These are phyloP conservation scores for Luffa aegyptiaca DNA, from an alignment of 306 rosid species.

Conservation along the genomic window DNA sequence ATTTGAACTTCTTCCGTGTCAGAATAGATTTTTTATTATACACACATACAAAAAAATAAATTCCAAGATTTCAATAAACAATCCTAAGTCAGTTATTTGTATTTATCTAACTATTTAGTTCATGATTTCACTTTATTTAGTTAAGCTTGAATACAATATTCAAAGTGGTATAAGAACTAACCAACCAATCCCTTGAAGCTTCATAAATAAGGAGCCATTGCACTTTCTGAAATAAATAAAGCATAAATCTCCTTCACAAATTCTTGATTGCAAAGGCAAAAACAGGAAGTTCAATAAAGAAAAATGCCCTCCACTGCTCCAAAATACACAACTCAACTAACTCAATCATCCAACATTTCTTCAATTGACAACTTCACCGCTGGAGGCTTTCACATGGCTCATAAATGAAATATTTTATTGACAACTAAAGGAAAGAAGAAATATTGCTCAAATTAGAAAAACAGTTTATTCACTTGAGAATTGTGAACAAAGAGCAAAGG, in stretches of 20 bases:
- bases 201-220: constrained; percentile 90
- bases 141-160: neutral
- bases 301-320: neutral
- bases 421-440: neutral
- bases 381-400: neutral
- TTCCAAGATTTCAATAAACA: neutral
- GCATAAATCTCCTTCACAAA: neutral
- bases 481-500: neutral
- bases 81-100: too few relatives aligned
- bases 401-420: neutral
- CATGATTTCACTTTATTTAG: too few relatives aligned
- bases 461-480: neutral
- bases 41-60: neutral
- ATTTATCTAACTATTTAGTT: too few relatives aligned
- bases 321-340: neutral
- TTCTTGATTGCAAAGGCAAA: neutral
- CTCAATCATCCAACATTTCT: neutral
- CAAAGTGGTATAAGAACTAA: constrained; percentile 27
- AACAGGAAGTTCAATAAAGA: neutral
- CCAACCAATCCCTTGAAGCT: constrained; percentile 97
- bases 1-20: neutral
- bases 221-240: constrained; percentile 51
- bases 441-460: neutral
- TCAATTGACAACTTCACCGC: neutral
- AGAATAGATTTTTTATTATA: neutral